A percentile compares a stretch with the other conserved stretches of the same genome.
These are phyloP conservation scores for Cenchrus americanus DNA, from an alignment of 176 grass and related monocot genomes.

Conservation along the genomic window DNA sequence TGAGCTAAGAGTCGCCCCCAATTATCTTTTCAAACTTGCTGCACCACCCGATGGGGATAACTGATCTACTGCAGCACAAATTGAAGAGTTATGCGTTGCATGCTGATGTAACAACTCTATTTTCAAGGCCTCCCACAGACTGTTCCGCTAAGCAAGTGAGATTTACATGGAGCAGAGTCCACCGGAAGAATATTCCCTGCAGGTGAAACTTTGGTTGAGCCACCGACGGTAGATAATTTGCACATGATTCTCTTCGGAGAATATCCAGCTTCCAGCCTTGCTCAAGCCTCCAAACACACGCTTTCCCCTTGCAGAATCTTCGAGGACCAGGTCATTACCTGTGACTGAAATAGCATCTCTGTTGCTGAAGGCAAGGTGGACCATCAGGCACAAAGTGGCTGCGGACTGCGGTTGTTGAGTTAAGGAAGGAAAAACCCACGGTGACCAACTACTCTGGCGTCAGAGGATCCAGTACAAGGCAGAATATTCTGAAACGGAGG, in stretches of 20 bases:
- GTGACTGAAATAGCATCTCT: neutral
- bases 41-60: neutral
- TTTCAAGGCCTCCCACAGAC: constrained; percentile 32
- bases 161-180: neutral
- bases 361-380: constrained; percentile 7
- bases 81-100: neutral
- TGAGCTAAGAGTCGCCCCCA: neutral
- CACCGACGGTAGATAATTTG: neutral
- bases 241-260: constrained; percentile 10
- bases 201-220: constrained; percentile 5
- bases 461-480: neutral
- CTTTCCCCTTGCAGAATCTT: constrained; percentile 11
- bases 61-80: neutral
- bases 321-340: neutral
- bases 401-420: neutral
- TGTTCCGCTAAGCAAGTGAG: neutral
- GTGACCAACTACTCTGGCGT: neutral
- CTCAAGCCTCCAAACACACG: neutral
- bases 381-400: neutral
- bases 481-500: constrained; percentile 42
- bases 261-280: neutral
- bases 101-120: neutral
- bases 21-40: neutral
- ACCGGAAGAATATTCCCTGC: neutral
- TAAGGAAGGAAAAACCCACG: neutral